Percentiles rank a stretch among this genome's conserved stretches.
Evolutionary conservation across 2,329 filamentous ascomycete species (phyloP).

Genomic region (Aspergillus alliaceus): DNA sequence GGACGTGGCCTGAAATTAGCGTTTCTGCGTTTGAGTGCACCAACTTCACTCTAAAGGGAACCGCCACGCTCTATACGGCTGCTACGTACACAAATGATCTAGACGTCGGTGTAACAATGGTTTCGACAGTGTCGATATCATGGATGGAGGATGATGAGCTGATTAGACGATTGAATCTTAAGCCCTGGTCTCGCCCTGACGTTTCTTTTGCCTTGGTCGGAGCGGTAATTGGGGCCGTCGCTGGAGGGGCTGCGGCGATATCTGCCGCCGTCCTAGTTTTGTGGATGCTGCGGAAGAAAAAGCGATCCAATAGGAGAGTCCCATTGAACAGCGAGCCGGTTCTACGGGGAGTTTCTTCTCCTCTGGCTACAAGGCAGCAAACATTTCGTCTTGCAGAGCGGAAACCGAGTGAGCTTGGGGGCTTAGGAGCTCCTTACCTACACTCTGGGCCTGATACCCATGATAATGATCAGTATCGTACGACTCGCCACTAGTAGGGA

Average conservation of each 20-base stretch:
- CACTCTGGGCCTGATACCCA: rapidly evolving
- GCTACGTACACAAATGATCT: background rate
- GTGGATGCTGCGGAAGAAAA: background rate
- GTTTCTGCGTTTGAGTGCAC: background rate
- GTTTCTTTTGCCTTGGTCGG: no score
- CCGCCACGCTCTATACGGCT: background rate
- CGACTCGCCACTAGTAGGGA: no score
- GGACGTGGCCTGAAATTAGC: background rate
- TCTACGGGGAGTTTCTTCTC: rapidly evolving
- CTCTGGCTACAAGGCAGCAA: background rate
- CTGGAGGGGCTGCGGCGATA: background rate
- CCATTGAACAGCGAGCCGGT: background rate
- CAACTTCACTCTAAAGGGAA: background rate
- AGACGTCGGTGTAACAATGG: background rate
- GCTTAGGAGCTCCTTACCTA: background rate
- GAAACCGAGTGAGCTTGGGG: background rate
- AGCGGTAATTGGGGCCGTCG: no score
- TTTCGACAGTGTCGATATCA: background rate
- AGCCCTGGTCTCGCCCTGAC: no score
- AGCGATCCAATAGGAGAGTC: background rate
- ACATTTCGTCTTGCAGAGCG: background rate
- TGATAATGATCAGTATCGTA: background rate
- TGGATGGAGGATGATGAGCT: background rate
- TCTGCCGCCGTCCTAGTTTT: background rate
- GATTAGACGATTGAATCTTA: background rate